Evolutionary conservation across 495 filamentous ascomycete species (phyloP).

Genomic region (Penicilliopsis zonata): DNA sequence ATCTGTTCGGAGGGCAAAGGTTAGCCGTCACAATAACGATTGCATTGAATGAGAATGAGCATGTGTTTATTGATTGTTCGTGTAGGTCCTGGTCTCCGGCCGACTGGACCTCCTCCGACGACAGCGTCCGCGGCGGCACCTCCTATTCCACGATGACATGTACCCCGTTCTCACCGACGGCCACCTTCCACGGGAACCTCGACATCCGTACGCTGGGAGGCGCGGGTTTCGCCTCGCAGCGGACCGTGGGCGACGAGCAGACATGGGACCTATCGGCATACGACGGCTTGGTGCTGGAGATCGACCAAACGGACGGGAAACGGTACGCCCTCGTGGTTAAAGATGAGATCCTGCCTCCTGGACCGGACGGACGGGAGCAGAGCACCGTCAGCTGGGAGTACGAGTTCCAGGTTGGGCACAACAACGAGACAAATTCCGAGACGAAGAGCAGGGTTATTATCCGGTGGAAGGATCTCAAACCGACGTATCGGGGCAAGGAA

Average conservation of each 20-base stretch:
- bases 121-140: constrained; percentile 60
- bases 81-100: constrained; percentile 44
- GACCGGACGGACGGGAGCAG: constrained; percentile 49
- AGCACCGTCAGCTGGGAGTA: constrained; percentile 43
- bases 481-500: constrained; percentile 61
- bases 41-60: not conserved
- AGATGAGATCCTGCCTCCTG: constrained; percentile 43
- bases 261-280: constrained; percentile 45
- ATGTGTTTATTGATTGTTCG: not conserved
- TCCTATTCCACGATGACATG: constrained; percentile 41
- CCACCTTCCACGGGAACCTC: constrained; percentile 52
- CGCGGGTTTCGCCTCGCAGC: constrained; percentile 72
- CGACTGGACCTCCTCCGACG: constrained; percentile 59
- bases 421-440: constrained; percentile 3
- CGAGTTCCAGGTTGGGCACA: constrained; percentile 13
- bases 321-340: constrained; percentile 64
- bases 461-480: constrained; percentile 48
- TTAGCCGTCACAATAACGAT: not conserved
- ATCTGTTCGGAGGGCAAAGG: not conserved
- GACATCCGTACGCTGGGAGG: constrained; percentile 67
- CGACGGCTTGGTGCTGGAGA: constrained; percentile 38
- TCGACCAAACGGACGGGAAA: constrained; percentile 33
- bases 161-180: constrained; percentile 10
- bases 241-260: constrained; percentile 39
- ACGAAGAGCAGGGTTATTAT: constrained; percentile 27